Evolutionary conservation across 2,329 filamentous ascomycete genomes (phyloP).

Genomic region (Colletotrichum orchidophilum): DNA sequence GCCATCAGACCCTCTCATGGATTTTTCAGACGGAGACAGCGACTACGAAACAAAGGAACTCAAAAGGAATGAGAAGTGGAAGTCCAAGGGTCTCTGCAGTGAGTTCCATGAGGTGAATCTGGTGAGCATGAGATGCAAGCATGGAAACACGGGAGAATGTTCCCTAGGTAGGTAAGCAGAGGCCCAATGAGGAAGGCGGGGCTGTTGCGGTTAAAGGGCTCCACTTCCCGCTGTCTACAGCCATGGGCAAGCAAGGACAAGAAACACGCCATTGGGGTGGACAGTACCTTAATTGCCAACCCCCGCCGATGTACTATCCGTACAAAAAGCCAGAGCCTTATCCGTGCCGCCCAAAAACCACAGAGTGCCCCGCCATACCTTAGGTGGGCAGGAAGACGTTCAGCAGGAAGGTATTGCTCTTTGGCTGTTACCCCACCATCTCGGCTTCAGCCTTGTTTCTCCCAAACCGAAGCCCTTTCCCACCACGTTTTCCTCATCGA

Average conservation of each 20-base stretch:
- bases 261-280: neutral
- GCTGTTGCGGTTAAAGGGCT: neutral
- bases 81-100: neutral
- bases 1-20: neutral
- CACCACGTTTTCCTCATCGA: neutral
- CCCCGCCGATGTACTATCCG: too few relatives aligned
- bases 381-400: neutral
- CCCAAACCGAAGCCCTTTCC: slow-evolving; percentile 10
- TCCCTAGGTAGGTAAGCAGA: neutral
- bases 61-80: neutral
- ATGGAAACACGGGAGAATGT: neutral
- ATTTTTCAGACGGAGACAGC: neutral
- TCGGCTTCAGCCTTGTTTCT: slow-evolving; percentile 28
- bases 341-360: neutral
- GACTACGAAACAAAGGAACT: neutral
- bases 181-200: slow-evolving; percentile 18
- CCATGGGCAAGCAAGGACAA: too few relatives aligned
- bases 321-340: neutral
- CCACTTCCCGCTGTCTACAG: neutral
- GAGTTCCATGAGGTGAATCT: neutral
- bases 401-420: neutral
- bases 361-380: slow-evolving; percentile 21
- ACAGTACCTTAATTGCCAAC: neutral
- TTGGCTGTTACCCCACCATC: slow-evolving; percentile 31
- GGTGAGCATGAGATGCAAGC: neutral